Evolutionary conservation across 2,329 filamentous ascomycete species (phyloP).

Genomic region (Curvularia sp.): DNA sequence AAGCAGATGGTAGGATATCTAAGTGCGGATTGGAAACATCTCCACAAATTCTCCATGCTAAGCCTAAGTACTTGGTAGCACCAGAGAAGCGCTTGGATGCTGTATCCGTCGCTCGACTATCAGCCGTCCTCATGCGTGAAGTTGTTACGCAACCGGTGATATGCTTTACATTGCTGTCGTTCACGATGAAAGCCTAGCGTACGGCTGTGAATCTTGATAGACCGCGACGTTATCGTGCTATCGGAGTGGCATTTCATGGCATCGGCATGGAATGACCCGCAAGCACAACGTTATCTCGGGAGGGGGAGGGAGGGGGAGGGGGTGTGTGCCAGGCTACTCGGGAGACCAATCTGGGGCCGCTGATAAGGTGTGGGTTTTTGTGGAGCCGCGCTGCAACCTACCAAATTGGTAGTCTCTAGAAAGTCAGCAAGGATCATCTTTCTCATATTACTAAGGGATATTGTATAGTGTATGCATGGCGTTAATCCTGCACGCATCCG

Average conservation of each 20-base stretch:
- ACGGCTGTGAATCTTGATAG: constrained; percentile 1
- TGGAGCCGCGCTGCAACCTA: constrained; percentile 7
- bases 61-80: constrained; percentile 2
- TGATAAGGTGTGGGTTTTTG: constrained; percentile 16
- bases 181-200: constrained; percentile 1
- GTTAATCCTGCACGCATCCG: neutral
- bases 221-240: constrained; percentile 10
- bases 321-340: neutral
- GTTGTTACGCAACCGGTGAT: constrained; percentile 5
- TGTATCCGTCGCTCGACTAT: neutral
- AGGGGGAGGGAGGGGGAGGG: too few species aligned
- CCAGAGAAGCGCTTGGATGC: neutral
- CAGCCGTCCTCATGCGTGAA: constrained; percentile 8
- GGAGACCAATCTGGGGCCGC: constrained; percentile 11
- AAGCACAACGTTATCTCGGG: constrained; percentile 6
- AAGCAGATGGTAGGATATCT: neutral
- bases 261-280: constrained; percentile 16
- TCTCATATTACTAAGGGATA: neutral
- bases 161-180: neutral
- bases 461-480: neutral
- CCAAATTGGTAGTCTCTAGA: constrained; percentile 2
- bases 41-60: neutral
- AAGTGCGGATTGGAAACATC: neutral
- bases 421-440: neutral
- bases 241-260: neutral